Evolutionary conservation across 257 asterid genomes (phyloP), one percentile per base, ranked within the genome.

Genomic region (Solanum sejunctum): DNA sequence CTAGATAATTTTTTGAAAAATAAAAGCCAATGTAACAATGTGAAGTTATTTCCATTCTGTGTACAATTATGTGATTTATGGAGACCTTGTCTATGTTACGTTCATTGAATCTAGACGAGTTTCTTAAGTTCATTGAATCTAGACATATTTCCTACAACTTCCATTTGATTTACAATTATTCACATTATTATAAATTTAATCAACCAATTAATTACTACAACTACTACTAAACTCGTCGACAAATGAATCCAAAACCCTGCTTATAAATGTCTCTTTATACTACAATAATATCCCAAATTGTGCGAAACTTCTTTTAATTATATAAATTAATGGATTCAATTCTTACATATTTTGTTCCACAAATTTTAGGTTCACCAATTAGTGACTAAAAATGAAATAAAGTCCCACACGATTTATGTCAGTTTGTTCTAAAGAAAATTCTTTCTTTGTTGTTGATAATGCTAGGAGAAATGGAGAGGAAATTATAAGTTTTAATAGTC

Each of bases 401-500:
- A 61, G 0, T 21, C 18, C 21, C 69, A 10, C 4, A 21, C 54
- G 12, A 51, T 12, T 51, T 51, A 51, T 51, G 55, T 51, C 16
- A 5, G 1, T 36, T 36, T 36, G 0, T 36, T 36, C 1, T 3
- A 36, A 36, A 36, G 41, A 36, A 36, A 36, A 36, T 36, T 36
- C 41, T 36, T 5, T 5, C 6, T 36, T 36, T 36, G 41, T 36
- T 36, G 6, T 36, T 36, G 41, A 36, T 36, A 36, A 36, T 3
- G 41, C 41, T 36, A 3, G 41, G 6, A 36, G 1, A 36, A 36
- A 36, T 36, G 41, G 0, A 5, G 41, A 36, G 41, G 3, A 8
- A 0, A 0, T 57, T 20, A 57, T 10, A 57, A 57, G 26, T 20
- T 57, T 0, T 12, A 57, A 9, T 20, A 0, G 3, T 8, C 6